A percentile compares a stretch with the other conserved stretches of the same genome.
Evolutionary conservation across 306 rosid species (phyloP).

Genomic region (Fragaria iinumae): DNA sequence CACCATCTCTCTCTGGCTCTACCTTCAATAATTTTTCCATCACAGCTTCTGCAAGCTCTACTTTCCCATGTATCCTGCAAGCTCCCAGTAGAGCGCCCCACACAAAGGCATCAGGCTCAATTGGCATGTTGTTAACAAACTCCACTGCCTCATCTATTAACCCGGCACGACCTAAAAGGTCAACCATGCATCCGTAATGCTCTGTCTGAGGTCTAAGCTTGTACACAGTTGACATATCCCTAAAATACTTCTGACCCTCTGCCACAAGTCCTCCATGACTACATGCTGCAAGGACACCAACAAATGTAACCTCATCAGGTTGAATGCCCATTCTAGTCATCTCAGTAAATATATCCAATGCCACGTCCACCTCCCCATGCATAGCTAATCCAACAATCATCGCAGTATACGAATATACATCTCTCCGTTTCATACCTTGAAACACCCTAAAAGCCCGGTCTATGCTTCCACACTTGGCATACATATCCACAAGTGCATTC

Average conservation of each 20-base stretch:
- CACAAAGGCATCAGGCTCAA: constrained; percentile 38
- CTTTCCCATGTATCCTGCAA: constrained; percentile 40
- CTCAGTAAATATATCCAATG: constrained; percentile 30
- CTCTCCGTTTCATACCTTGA: constrained; percentile 31
- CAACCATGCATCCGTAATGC: constrained; percentile 54
- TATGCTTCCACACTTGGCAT: constrained; percentile 47
- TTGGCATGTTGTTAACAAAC: constrained; percentile 34
- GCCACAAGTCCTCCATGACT: constrained; percentile 44
- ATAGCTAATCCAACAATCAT: constrained; percentile 43
- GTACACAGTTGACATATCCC: constrained; percentile 34
- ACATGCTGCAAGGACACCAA: constrained; percentile 43
- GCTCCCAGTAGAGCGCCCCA: constrained; percentile 46
- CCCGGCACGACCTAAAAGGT: constrained; percentile 46
- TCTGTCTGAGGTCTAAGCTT: constrained; percentile 32
- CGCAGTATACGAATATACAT: constrained; percentile 40
- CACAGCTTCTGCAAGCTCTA: constrained; percentile 31
- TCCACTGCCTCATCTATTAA: constrained; percentile 34
- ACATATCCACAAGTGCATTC: constrained; percentile 46
- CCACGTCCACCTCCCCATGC: constrained; percentile 38
- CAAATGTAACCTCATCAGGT: constrained; percentile 45
- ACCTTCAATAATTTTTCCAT: constrained; percentile 30
- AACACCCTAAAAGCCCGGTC: constrained; percentile 36
- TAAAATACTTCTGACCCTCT: constrained; percentile 35
- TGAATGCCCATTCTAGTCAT: constrained; percentile 29
- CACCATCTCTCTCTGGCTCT: constrained; percentile 36